Evolutionary conservation across 345 rosid species (phyloP), one percentile per base, ranked within the genome.

Genomic region (Brassica napus): DNA sequence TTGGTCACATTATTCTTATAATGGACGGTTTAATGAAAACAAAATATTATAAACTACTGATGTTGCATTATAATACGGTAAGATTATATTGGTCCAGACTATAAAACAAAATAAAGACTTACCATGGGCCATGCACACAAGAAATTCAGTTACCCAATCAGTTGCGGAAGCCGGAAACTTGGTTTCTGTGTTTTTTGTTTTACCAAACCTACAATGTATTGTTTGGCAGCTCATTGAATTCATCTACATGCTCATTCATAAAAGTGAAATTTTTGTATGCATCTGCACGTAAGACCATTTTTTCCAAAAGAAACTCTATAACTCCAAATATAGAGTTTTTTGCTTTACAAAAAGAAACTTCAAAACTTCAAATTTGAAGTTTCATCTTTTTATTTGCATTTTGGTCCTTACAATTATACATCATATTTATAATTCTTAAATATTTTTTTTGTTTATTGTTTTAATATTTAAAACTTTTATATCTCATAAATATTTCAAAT

Each of bases 61-160:
- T 11, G 52, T 44, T 11, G n/a, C 52, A 44, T 12, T 44, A 9
- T 44, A 44, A 3, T 28, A 28, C 31, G 31, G 31, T 28, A 28
- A 28, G 31, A 28, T 28, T 28, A 28, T 28, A 28, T 28, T 28
- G 30, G 58, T 35, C 24, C 18, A 61, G 18, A n/a, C 49, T 28
- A 31, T 2, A 8, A 57, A 68, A 58, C 2, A 59, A 60, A 11
- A 60, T 26, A 71, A 71, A 34, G 59, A 28, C 16, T 77, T 60
- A 69, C 80, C 28, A 62, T 69, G 80, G 74, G 75, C 75, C 75
- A 77, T 49, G 80, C 80, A 77, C 80, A 69, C 39, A 77, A 37
- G 1, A 77, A 69, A 47, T 69, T 77, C 65, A 69, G 75, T 47
- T 65, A 71, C 47, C 66, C 81, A 71, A 54, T 71, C 67, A 72